These are phyloP conservation scores for Nigrospora osmanthi DNA, from an alignment of 2,329 filamentous ascomycete species.

Conservation along the genomic window DNA sequence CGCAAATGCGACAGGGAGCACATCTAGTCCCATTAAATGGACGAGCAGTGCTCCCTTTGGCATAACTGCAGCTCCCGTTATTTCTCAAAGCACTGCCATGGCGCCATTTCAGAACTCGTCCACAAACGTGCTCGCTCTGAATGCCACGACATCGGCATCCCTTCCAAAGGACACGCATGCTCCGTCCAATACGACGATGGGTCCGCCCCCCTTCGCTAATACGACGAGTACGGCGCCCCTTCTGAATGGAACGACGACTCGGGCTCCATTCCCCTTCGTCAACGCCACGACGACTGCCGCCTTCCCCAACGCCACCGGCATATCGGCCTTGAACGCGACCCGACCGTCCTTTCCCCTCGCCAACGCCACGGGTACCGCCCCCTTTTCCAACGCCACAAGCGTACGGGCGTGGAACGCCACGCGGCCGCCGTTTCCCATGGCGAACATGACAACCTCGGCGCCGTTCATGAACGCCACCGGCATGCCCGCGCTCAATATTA, in stretches of 20 bases:
- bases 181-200: not conserved
- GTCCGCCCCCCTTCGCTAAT: not conserved
- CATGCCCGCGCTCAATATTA: conserved; percentile 2
- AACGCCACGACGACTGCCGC: not conserved
- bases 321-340: not conserved
- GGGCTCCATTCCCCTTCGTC: not conserved
- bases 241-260: not conserved
- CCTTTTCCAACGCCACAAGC: conserved; percentile 5
- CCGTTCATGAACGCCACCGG: conserved; percentile 6
- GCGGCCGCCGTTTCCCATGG: not conserved
- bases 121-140: not conserved
- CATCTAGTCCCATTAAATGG: no score
- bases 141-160: conserved; percentile 1
- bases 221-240: not conserved
- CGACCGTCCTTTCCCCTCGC: not conserved
- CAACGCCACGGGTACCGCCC: conserved; percentile 2
- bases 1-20: no score
- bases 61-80: no score
- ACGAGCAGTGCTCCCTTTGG: no score
- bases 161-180: conserved; percentile 1
- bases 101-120: not conserved
- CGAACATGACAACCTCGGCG: conserved; percentile 5
- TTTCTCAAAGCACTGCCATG: not conserved
- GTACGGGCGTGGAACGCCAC: conserved; percentile 2
- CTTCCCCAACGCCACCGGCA: not conserved